phyloP scores from a whole-genome alignment of 2,329 filamentous ascomycete genomes.

The Zasmidium angulare region DNA sequence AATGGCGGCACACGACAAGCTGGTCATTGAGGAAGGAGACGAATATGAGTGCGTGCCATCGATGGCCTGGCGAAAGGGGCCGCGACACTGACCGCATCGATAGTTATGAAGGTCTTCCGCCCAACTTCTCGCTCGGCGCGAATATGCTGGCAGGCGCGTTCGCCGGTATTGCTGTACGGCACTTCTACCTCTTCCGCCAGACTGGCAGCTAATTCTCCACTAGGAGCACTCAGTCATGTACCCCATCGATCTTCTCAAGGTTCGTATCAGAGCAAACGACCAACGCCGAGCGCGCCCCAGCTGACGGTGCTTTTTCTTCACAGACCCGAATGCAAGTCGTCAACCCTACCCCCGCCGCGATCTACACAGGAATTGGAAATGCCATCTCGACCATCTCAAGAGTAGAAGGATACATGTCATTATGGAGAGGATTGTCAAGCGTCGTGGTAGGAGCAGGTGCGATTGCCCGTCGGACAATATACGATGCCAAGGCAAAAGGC shows the following conservation, averaged over 20 bases:
- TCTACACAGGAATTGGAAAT: constrained; percentile 88
- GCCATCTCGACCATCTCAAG: constrained; percentile 90
- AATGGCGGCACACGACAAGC: constrained; percentile 35
- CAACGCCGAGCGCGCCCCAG: constrained; percentile 2
- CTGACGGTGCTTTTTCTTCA: constrained; percentile 8
- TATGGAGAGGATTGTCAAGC: constrained; percentile 96
- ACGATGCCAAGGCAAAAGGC: constrained; percentile 15
- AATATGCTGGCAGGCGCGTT: constrained; percentile 98
- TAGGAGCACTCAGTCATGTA: constrained; percentile 99
- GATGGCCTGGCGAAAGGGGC: neutral
- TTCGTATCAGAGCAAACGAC: constrained; percentile 44
- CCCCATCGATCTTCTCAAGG: constrained; percentile 96
- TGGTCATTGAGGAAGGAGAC: constrained; percentile 33
- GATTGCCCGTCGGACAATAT: constrained; percentile 21
- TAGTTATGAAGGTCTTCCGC: constrained; percentile 88
- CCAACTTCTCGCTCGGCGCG: constrained; percentile 88
- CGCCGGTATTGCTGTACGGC: constrained; percentile 84
- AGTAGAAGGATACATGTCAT: constrained; percentile 81
- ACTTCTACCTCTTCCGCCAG: constrained; percentile 5
- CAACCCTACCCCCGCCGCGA: constrained; percentile 74
- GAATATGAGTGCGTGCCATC: constrained; percentile 37
- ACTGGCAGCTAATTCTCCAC: constrained; percentile 3
- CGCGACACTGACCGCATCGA: constrained; percentile 12
- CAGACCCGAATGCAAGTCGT: constrained; percentile 98
- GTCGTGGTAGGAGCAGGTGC: constrained; percentile 90